Conservation (phyloP, 371 early-diverging fungal species). For the Zychaea mexicana region DNA sequence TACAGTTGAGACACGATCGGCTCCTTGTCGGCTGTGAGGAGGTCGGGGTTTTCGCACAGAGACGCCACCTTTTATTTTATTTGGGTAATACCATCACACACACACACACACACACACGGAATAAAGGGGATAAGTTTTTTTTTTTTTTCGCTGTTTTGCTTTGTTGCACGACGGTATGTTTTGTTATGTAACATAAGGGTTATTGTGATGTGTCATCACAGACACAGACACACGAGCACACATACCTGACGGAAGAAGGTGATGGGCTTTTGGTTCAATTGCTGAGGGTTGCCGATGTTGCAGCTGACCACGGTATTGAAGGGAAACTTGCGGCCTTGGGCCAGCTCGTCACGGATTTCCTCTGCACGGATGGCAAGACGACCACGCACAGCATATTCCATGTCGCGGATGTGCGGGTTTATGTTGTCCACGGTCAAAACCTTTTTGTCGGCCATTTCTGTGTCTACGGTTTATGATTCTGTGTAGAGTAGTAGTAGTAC, state of each 20-base stretch:
- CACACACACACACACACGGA: background rate
- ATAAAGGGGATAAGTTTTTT: too few relatives aligned
- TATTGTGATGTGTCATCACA: background rate
- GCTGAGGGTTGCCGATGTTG: conserved; percentile 99
- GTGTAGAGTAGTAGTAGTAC: too few relatives aligned
- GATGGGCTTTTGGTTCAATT: conserved; percentile 92
- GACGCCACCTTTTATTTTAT: conserved; percentile 30
- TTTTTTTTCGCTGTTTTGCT: too few relatives aligned
- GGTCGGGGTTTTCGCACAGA: conserved; percentile 77
- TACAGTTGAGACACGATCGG: conserved; percentile 60
- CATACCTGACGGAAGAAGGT: conserved; percentile 95
- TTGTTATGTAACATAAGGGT: background rate
- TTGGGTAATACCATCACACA: too few relatives aligned
- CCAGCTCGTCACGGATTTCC: conserved; percentile 27
- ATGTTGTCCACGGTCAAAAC: conserved; percentile 60
- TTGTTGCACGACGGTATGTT: too few relatives aligned
- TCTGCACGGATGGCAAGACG: conserved; percentile 95
- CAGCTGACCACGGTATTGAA: conserved; percentile 85
- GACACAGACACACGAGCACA: background rate
- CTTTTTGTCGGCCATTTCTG: too few relatives aligned
- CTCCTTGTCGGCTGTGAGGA: conserved; percentile 62
- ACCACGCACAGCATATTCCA: conserved; percentile 97
- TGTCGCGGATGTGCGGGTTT: conserved; percentile 73
- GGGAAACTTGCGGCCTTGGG: conserved; percentile 55
- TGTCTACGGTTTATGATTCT: too few relatives aligned